A percentile compares a stretch with the other conserved stretches of the same genome.
phyloP scores from a whole-genome alignment of 2,329 filamentous ascomycete species.

The Didymella keratinophila region DNA sequence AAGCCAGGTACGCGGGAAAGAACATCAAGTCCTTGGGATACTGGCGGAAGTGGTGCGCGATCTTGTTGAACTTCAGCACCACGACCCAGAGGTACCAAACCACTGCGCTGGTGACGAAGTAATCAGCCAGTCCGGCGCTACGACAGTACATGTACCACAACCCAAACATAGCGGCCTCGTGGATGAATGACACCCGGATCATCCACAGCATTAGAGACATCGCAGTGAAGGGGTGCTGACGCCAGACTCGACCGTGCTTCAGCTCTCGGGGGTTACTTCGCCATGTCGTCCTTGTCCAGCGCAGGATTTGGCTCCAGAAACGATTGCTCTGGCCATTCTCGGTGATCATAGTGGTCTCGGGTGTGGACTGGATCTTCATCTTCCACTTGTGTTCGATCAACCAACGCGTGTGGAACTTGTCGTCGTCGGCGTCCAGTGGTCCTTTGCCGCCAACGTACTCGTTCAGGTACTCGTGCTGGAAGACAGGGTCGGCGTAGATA shows the following conservation, averaged over 20 bases:
- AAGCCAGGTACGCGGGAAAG: neutral
- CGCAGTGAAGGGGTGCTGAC: neutral
- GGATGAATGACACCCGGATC: neutral
- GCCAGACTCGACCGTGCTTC: neutral
- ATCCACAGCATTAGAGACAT: neutral
- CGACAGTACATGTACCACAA: neutral
- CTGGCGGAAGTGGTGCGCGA: neutral
- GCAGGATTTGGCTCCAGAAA: neutral
- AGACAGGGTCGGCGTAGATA: neutral
- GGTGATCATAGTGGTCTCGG: constrained; percentile 56
- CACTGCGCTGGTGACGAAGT: neutral
- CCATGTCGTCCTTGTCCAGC: constrained; percentile 3
- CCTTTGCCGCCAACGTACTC: neutral
- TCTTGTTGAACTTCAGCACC: constrained; percentile 3
- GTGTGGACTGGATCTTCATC: constrained; percentile 2
- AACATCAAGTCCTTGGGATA: neutral
- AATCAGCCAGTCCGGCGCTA: neutral
- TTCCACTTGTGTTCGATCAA: neutral
- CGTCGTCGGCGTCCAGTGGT: constrained; percentile 3
- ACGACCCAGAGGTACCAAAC: neutral
- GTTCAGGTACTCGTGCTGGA: neutral
- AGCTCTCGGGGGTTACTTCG: neutral
- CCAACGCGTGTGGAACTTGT: constrained; percentile 3
- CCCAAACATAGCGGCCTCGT: neutral
- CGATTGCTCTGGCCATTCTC: neutral